Conservation (phyloP, 768 basidiomycete species). For the Sarcodon sp. region DNA sequence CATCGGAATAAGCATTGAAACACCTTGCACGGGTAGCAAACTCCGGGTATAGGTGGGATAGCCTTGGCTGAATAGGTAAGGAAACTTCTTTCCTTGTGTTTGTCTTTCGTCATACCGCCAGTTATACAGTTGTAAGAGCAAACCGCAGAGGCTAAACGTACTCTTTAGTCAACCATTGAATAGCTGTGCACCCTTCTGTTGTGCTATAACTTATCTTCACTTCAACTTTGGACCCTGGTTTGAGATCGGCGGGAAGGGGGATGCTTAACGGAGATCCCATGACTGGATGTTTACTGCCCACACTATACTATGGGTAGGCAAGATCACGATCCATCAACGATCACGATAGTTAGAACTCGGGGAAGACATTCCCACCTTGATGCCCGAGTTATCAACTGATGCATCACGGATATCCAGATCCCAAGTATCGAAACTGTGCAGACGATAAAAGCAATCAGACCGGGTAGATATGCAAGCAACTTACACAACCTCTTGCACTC, state of each 20-base stretch:
- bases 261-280: slow-evolving; percentile 73
- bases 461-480: slow-evolving; percentile 8
- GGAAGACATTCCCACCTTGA: not conserved
- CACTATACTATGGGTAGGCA: slow-evolving; percentile 29
- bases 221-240: slow-evolving; percentile 26
- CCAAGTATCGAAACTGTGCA: not conserved
- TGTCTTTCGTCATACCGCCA: slow-evolving; percentile 29
- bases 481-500: slow-evolving; percentile 48
- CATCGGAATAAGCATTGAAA: not conserved
- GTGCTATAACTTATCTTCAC: slow-evolving; percentile 60
- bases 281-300: slow-evolving; percentile 48
- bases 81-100: slow-evolving; percentile 75
- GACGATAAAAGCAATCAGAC: not conserved
- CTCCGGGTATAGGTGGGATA: slow-evolving; percentile 86
- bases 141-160: slow-evolving; percentile 16
- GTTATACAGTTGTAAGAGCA: not conserved
- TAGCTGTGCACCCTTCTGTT: slow-evolving; percentile 57
- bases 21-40: slow-evolving; percentile 70
- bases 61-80: slow-evolving; percentile 87
- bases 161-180: slow-evolving; percentile 85
- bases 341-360: not conserved
- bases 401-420: not conserved
- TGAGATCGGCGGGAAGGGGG: slow-evolving; percentile 29
- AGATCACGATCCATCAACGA: not conserved
- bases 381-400: not conserved